Evolutionary conservation across 1,139 yeast genomes (phyloP), one percentile per base, ranked within the genome.

Genomic region (Debaryomyces singareniensis): DNA sequence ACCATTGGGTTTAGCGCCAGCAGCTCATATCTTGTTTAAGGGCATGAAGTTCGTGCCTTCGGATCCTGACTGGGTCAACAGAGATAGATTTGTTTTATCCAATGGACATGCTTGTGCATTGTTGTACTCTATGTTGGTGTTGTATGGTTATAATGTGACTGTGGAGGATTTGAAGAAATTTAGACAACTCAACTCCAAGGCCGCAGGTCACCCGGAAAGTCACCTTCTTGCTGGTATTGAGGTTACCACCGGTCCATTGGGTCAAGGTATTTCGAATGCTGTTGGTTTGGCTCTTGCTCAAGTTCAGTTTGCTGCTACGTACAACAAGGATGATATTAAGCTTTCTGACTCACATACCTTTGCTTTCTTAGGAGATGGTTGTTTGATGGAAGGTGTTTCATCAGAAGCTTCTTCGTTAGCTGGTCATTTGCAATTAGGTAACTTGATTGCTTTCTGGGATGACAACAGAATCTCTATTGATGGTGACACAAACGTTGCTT

Each of bases 171-270:
- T 91, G 62, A 83, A 87, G 71, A 63, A 72, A 42, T 91, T 91
- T 70, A 85, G 99, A 75, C 95, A 86, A 65, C 64, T 89, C 50
- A 71, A 73, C 55, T 89, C 97, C 43, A 81, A 79, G 67, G 83
- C 95, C 42, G 98, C 98, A 32, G 98, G 98, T 49, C 98, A 91
- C 69, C 98, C 98, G 32, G 97, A 91, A 68, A 68, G 61, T 37
- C 40, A 50, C 33, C 82, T 75, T 49, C 74, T 75, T 43, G 89
- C 94, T 35, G 98, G 97, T 56, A 78, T 87, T 36, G 98, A 93
- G 58, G 95, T 89, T 53, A 89, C 98, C 61, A 89, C 98, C 39
- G 99, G 99, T 61, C 98, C 99, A 39, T 77, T 91, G 52, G 99
- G 99, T 58, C 99, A 91, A 70, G 99, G 99, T 78, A 75, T 91